phyloP scores from a whole-genome alignment of 2,329 filamentous ascomycete species.

The Botryosphaeria dothidea region DNA sequence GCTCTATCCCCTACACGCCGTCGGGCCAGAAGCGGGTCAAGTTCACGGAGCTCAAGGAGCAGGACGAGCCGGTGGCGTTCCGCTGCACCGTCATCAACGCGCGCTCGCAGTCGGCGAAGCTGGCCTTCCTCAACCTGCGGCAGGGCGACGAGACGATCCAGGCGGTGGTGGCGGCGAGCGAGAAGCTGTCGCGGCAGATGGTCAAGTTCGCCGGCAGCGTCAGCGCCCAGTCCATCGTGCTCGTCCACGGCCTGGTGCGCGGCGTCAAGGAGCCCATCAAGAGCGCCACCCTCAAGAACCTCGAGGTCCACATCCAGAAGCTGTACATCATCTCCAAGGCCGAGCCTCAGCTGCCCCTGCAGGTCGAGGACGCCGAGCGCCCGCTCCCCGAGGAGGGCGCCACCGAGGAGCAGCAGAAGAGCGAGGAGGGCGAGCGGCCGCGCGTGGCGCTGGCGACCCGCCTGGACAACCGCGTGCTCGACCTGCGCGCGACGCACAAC shows the following conservation, averaged over 20 bases:
- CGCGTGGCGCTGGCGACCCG: slow-evolving; percentile 81
- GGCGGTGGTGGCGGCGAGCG: slow-evolving; percentile 69
- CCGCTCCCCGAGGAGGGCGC: slow-evolving; percentile 50
- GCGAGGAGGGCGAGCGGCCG: slow-evolving; percentile 55
- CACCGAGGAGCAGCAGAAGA: slow-evolving; percentile 50
- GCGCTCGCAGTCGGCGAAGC: slow-evolving; percentile 84
- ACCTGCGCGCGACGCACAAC: slow-evolving; percentile 87
- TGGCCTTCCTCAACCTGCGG: slow-evolving; percentile 85
- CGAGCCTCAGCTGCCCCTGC: slow-evolving; percentile 61
- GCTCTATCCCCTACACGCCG: slow-evolving; percentile 53
- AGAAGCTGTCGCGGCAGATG: slow-evolving; percentile 77
- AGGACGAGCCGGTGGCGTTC: slow-evolving; percentile 63
- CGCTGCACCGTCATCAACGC: slow-evolving; percentile 85
- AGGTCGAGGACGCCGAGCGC: slow-evolving; percentile 54
- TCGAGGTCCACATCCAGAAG: slow-evolving; percentile 87
- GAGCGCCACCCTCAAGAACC: slow-evolving; percentile 75
- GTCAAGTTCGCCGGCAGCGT: slow-evolving; percentile 83
- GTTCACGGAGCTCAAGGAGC: slow-evolving; percentile 47
- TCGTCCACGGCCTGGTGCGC: slow-evolving; percentile 78
- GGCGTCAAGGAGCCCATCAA: slow-evolving; percentile 85
- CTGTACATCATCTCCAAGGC: slow-evolving; percentile 74
- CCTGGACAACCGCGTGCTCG: slow-evolving; percentile 88
- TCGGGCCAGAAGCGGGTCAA: slow-evolving; percentile 58
- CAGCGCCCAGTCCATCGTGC: slow-evolving; percentile 77
- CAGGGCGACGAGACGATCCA: slow-evolving; percentile 77